phyloP scores from a whole-genome alignment of 352 stramenopile genomes.

The Phytopythium vexans region DNA sequence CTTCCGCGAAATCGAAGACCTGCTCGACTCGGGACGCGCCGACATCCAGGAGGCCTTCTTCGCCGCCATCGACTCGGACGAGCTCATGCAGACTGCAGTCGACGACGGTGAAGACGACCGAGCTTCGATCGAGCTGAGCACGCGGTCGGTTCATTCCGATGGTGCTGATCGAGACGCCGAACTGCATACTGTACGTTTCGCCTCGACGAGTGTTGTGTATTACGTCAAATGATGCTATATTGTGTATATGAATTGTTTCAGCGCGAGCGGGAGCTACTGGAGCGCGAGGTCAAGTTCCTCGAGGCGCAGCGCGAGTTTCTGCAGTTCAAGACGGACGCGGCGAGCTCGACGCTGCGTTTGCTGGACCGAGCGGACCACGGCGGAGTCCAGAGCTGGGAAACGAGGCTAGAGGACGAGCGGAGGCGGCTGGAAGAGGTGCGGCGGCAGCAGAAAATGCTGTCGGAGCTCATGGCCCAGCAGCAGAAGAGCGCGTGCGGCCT shows the following conservation, averaged over 20 bases:
- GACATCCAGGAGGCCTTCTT: constrained; percentile 7
- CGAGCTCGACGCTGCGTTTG: not conserved
- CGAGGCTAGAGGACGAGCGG: constrained; percentile 19
- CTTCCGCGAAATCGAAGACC: constrained; percentile 5
- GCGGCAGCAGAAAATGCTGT: constrained; percentile 29
- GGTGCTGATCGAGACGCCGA: not conserved
- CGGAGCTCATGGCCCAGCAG: constrained; percentile 29
- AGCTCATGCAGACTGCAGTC: not conserved
- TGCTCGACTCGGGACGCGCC: constrained; percentile 7
- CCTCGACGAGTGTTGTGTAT: no score
- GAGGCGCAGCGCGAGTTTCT: constrained; percentile 57
- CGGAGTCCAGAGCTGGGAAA: constrained; percentile 2
- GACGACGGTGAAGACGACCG: not conserved
- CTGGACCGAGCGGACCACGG: not conserved
- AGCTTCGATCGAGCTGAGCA: not conserved
- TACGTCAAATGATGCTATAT: not conserved
- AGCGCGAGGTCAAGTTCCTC: constrained; percentile 47
- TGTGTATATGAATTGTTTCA: not conserved
- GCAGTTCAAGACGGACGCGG: constrained; percentile 34
- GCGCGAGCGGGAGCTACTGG: constrained; percentile 34
- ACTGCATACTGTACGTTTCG: no score
- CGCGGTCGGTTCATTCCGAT: not conserved
- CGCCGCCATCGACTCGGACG: constrained; percentile 2
- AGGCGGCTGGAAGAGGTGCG: constrained; percentile 19
- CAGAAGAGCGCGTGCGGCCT: constrained; percentile 40